These are phyloP conservation scores for Leccinum cinnamomeum DNA, from an alignment of 1,284 basidiomycete genomes.

Conservation along the genomic window DNA sequence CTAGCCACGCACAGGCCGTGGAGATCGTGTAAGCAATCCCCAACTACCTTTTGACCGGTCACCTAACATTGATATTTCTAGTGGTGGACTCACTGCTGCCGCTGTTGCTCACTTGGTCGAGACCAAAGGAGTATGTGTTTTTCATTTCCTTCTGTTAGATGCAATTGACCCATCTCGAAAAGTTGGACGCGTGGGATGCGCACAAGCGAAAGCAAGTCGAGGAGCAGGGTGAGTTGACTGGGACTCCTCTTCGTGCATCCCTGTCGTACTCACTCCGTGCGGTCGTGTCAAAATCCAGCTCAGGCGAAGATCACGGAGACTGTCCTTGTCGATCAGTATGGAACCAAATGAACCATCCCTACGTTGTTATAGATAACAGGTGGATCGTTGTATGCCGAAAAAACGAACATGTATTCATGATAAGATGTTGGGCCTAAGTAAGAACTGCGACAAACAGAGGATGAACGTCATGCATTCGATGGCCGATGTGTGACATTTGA, in stretches of 20 bases:
- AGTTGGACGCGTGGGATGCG: constrained; percentile 15
- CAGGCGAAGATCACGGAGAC: not conserved
- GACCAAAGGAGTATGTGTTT: constrained; percentile 25
- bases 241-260: not conserved
- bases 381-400: constrained; percentile 5
- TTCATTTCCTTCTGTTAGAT: not conserved
- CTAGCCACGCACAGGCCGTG: constrained; percentile 20
- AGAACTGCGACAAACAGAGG: not conserved
- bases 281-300: constrained; percentile 5
- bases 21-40: constrained; percentile 10
- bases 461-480: not conserved
- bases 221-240: constrained; percentile 9
- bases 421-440: not conserved
- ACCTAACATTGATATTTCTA: constrained; percentile 1
- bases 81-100: constrained; percentile 18
- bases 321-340: not conserved
- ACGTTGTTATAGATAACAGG: not conserved
- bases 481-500: not conserved
- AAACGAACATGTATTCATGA: not conserved
- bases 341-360: not conserved
- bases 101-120: constrained; percentile 14
- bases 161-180: not conserved
- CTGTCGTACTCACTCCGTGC: not conserved
- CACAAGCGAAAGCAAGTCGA: not conserved
- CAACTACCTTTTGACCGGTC: not conserved